These are phyloP conservation scores for Trichoderma koningii DNA, from an alignment of 2,329 filamentous ascomycete species.

Conservation along the genomic window DNA sequence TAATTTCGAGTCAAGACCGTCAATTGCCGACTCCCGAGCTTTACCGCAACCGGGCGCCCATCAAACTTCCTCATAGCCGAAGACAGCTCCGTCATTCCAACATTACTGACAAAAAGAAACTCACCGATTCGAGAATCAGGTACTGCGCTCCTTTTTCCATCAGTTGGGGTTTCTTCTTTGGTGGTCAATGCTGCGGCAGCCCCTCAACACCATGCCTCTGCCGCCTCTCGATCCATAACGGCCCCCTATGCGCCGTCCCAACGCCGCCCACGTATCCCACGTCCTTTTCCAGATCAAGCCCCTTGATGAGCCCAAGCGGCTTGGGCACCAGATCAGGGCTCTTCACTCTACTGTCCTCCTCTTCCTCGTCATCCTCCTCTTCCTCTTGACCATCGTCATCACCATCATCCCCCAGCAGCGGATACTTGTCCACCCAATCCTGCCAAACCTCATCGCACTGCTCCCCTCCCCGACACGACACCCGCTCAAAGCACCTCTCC, in stretches of 20 bases:
- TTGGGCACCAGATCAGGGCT: conserved; percentile 29
- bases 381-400: conserved; percentile 2
- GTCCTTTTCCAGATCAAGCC: conserved; percentile 31
- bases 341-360: background rate
- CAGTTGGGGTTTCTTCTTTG: too few species aligned
- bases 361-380: background rate
- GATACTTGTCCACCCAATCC: conserved; percentile 36
- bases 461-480: conserved; percentile 11
- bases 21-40: conserved; percentile 18
- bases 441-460: conserved; percentile 37
- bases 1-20: background rate
- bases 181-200: conserved; percentile 22
- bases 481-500: conserved; percentile 29
- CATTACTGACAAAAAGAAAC: background rate
- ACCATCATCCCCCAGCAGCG: conserved; percentile 18
- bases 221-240: conserved; percentile 1
- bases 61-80: conserved; percentile 13
- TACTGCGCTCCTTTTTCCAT: too few species aligned
- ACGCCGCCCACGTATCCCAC: conserved; percentile 37
- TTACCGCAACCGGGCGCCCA: conserved; percentile 1
- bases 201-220: background rate
- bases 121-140: background rate
- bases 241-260: conserved; percentile 28
- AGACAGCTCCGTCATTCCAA: background rate
- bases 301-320: conserved; percentile 29